Conservation (phyloP, 2,329 filamentous ascomycete genomes). For the Dendryphion nanum region DNA sequence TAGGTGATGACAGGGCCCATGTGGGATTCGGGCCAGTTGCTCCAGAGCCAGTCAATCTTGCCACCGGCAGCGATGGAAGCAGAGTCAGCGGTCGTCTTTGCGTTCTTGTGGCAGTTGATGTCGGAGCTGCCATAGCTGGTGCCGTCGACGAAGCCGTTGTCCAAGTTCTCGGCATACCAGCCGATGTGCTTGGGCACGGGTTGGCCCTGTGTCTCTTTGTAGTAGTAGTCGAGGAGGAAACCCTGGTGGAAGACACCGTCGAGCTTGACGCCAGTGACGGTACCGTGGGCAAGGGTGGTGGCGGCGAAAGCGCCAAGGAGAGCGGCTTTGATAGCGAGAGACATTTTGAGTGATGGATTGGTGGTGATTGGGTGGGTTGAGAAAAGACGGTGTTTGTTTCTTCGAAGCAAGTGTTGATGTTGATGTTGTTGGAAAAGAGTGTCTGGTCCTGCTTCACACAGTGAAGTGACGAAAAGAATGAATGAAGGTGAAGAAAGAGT, state of each 20-base stretch:
- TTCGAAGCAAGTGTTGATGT: conserved; percentile 2
- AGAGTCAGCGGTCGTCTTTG: conserved; percentile 48
- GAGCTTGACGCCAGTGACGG: conserved; percentile 45
- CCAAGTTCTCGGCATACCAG: conserved; percentile 42
- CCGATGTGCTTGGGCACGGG: conserved; percentile 40
- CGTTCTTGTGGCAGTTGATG: conserved; percentile 63
- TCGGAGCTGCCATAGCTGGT: conserved; percentile 25
- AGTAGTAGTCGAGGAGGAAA: conserved; percentile 44
- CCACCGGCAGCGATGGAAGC: conserved; percentile 62
- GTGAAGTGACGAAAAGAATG: conserved; percentile 10
- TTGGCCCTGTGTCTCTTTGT: conserved; percentile 25
- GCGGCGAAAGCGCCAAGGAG: conserved; percentile 37
- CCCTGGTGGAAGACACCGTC: conserved; percentile 49
- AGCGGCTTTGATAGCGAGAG: conserved; percentile 11
- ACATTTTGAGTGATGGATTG: conserved; percentile 6
- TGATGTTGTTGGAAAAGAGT: conserved; percentile 5
- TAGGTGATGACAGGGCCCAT: conserved; percentile 41
- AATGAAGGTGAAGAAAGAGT: conserved; percentile 5
- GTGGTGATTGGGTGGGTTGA: background rate
- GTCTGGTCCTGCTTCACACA: conserved; percentile 13
- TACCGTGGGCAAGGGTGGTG: conserved; percentile 48
- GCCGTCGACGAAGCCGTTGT: conserved; percentile 36
- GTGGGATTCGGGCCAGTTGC: conserved; percentile 38
- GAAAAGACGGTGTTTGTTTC: conserved; percentile 2
- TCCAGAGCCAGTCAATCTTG: conserved; percentile 55